A percentile compares a stretch with the other conserved stretches of the same genome.
Conservation (phyloP, 2,329 filamentous ascomycete genomes). For the Dryadomyces quercus-mongolicae region DNA sequence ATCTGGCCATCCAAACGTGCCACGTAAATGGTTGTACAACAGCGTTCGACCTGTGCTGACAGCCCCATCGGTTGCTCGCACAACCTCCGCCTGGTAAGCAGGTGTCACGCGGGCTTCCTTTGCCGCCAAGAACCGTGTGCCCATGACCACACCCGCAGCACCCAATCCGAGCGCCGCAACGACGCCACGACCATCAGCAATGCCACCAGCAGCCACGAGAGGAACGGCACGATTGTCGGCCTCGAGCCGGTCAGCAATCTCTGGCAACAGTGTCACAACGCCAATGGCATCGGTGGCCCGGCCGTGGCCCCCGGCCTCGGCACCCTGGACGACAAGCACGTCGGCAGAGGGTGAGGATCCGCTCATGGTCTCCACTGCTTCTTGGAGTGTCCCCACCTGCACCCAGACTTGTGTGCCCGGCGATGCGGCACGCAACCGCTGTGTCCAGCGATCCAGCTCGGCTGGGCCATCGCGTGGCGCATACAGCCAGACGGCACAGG, state of each 20-base stretch:
- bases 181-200: conserved; percentile 41
- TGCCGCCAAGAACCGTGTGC: conserved; percentile 49
- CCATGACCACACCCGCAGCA: conserved; percentile 43
- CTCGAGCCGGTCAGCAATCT: conserved; percentile 36
- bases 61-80: conserved; percentile 27
- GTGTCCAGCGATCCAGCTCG: conserved; percentile 15
- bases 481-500: conserved; percentile 56
- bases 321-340: conserved; percentile 49
- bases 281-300: conserved; percentile 42
- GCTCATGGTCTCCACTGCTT: conserved; percentile 36
- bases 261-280: conserved; percentile 43
- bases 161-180: conserved; percentile 43
- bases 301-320: conserved; percentile 50
- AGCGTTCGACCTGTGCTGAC: conserved; percentile 26
- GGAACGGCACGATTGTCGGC: conserved; percentile 23
- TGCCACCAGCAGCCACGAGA: conserved; percentile 47
- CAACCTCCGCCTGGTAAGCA: conserved; percentile 29
- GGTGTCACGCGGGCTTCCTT: conserved; percentile 25
- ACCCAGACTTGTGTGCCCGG: conserved; percentile 27
- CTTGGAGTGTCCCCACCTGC: conserved; percentile 47
- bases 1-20: conserved; percentile 29
- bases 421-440: conserved; percentile 25
- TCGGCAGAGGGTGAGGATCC: conserved; percentile 43
- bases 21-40: conserved; percentile 31
- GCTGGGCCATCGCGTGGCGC: conserved; percentile 36